A percentile compares a stretch with the other conserved stretches of the same genome.
Conservation (phyloP, 495 filamentous ascomycete species). For the Tuber umbilicatum region DNA sequence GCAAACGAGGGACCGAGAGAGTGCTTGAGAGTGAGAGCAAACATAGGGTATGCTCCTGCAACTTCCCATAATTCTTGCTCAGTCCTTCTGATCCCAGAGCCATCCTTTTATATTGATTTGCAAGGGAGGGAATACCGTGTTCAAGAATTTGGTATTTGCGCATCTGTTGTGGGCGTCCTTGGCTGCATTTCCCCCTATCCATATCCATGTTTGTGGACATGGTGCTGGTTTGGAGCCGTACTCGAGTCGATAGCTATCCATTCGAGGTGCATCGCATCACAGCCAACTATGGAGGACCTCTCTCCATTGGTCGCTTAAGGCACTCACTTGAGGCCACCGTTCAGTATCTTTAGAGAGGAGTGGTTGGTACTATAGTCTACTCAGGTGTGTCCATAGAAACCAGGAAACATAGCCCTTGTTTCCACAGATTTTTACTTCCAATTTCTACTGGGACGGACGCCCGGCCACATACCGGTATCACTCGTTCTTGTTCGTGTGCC, state of each 20-base stretch:
- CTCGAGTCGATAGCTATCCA: neutral
- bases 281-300: slow-evolving; percentile 28
- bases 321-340: slow-evolving; percentile 10
- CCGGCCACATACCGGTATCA: neutral
- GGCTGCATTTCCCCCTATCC: slow-evolving; percentile 24
- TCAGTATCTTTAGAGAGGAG: neutral
- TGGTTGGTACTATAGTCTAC: slow-evolving; percentile 6
- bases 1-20: neutral
- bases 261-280: slow-evolving; percentile 34
- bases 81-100: slow-evolving; percentile 21
- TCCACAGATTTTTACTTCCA: neutral
- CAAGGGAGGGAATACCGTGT: slow-evolving; percentile 12
- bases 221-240: neutral
- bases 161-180: slow-evolving; percentile 4
- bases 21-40: neutral
- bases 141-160: slow-evolving; percentile 21
- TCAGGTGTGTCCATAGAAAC: neutral
- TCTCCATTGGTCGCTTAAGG: slow-evolving; percentile 4
- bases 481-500: neutral
- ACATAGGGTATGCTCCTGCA: neutral
- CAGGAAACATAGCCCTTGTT: neutral
- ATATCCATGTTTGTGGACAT: neutral
- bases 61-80: neutral
- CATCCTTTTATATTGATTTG: slow-evolving; percentile 6
- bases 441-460: slow-evolving; percentile 2